Conservation (phyloP, 176 grass and related monocot genomes). For the Puccinellia tenuiflora region DNA sequence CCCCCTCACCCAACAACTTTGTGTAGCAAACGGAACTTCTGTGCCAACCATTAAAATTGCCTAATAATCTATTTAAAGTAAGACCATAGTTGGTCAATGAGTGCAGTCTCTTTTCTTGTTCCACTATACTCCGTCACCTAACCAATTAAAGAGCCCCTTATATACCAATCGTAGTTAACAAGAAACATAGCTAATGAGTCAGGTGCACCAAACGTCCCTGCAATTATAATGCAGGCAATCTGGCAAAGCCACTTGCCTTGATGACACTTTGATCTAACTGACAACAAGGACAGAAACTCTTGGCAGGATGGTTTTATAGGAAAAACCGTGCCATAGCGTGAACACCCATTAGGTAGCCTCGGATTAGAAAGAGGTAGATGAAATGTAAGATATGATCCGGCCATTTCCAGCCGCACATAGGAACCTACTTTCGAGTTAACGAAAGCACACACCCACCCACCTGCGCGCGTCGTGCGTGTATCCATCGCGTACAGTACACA, state of each 20-base stretch:
- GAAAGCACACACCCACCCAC: slow-evolving; percentile 33
- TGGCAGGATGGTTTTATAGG: background rate
- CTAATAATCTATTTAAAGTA: slow-evolving; percentile 36
- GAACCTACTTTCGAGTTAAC: slow-evolving; percentile 18
- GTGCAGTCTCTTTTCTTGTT: slow-evolving; percentile 8
- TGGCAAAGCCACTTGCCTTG: slow-evolving; percentile 22
- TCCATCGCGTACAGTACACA: background rate
- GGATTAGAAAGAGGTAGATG: background rate
- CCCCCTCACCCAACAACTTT: slow-evolving; percentile 31
- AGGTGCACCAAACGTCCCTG: slow-evolving; percentile 26
- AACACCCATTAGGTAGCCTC: background rate
- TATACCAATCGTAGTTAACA: slow-evolving; percentile 37
- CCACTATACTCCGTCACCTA: slow-evolving; percentile 24
- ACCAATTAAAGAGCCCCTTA: slow-evolving; percentile 31
- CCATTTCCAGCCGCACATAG: slow-evolving; percentile 11
- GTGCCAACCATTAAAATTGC: slow-evolving; percentile 22
- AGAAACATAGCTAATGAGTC: slow-evolving; percentile 35
- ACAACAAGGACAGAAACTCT: background rate
- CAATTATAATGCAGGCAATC: slow-evolving; percentile 1
- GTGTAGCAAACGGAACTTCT: slow-evolving; percentile 14
- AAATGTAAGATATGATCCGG: slow-evolving; percentile 10
- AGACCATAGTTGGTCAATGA: slow-evolving; percentile 8
- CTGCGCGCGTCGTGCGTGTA: background rate
- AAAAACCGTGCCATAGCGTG: background rate
- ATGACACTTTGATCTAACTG: slow-evolving; percentile 20